Evolutionary conservation across 192 early-diverging fungal genomes (phyloP).

Genomic region (Glomus cerebriforme): DNA sequence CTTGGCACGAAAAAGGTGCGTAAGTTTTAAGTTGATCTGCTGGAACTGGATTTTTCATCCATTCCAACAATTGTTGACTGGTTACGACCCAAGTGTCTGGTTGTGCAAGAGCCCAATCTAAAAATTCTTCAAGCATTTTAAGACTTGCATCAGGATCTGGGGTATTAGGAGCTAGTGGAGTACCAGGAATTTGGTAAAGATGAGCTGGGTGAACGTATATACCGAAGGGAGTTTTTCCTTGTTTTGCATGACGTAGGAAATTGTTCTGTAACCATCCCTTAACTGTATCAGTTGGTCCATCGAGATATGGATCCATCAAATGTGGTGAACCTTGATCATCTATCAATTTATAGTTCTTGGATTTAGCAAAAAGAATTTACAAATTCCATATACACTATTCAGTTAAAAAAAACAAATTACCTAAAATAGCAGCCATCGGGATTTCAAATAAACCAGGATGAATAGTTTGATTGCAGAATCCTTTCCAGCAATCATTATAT

Average conservation of each 20-base stretch:
- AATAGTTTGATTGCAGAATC: constrained; percentile 49
- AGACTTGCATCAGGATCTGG: constrained; percentile 34
- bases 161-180: constrained; percentile 29
- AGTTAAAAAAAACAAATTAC: constrained; percentile 30
- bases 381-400: neutral
- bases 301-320: constrained; percentile 54
- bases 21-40: constrained; percentile 62
- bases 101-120: constrained; percentile 52
- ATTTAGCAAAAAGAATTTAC: constrained; percentile 7
- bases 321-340: constrained; percentile 30
- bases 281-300: constrained; percentile 43
- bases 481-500: constrained; percentile 58
- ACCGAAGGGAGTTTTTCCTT: constrained; percentile 58
- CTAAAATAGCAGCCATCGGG: constrained; percentile 60
- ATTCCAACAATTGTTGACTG: constrained; percentile 65
- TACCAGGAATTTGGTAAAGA: constrained; percentile 38
- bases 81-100: constrained; percentile 77
- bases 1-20: constrained; percentile 64
- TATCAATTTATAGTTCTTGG: neutral
- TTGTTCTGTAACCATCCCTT: constrained; percentile 53
- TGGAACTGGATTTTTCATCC: constrained; percentile 81
- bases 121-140: constrained; percentile 47
- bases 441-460: constrained; percentile 68
- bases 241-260: constrained; percentile 55
- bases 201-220: constrained; percentile 48